phyloP scores from a whole-genome alignment of 768 basidiomycete species.

The Crepidotus variabilis region DNA sequence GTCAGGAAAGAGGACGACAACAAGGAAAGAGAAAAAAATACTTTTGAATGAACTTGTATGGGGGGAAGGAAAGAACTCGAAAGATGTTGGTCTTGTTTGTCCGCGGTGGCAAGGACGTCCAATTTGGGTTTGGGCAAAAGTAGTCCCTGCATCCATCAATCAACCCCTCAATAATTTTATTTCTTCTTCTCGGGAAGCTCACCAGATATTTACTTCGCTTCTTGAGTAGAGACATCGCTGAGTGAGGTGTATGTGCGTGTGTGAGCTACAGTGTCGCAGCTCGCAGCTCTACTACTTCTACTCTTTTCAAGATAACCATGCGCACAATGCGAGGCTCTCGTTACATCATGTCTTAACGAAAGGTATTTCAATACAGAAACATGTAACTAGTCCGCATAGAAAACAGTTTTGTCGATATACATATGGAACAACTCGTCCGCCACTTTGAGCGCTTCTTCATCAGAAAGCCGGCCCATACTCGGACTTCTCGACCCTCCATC shows the following conservation, averaged over 20 bases:
- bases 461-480: background rate
- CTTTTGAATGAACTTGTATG: constrained; percentile 50
- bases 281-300: background rate
- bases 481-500: background rate
- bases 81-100: constrained; percentile 47
- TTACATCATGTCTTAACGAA: background rate
- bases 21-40: constrained; percentile 35
- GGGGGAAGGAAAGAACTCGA: constrained; percentile 50
- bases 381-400: background rate
- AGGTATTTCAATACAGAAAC: background rate
- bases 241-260: background rate
- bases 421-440: constrained; percentile 8
- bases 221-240: constrained; percentile 8
- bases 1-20: constrained; percentile 22
- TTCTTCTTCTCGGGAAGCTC: constrained; percentile 26
- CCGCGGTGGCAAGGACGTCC: constrained; percentile 34
- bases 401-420: constrained; percentile 14
- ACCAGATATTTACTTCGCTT: constrained; percentile 18
- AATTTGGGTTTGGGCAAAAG: constrained; percentile 51
- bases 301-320: background rate
- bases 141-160: constrained; percentile 28
- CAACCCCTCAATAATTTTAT: constrained; percentile 8
- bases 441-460: background rate
- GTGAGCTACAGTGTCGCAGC: background rate
- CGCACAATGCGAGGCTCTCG: background rate